Base-by-base conservation (phyloP, 2,329 filamentous ascomycete species). In the Xylaria digitata region DNA sequence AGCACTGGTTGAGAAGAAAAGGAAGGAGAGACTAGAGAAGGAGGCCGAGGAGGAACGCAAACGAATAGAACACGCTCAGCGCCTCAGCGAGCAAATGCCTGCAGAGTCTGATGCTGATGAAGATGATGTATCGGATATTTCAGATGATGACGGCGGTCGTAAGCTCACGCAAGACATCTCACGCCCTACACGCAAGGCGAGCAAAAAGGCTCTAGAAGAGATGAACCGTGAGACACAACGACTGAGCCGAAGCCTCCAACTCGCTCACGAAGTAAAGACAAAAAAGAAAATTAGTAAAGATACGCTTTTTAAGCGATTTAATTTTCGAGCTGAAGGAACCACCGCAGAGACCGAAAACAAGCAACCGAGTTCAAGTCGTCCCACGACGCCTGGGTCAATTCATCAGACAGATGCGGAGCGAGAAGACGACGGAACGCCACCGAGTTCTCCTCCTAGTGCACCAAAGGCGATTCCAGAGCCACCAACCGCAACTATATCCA, bases 201-300 rank as follows among this genome's bases (percentile, higher is more conserved):
- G 94, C 82, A 98, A 95, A 82, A 97, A 94, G 80, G 96, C 96
- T 0, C 78, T 97, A 48, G 93, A 97, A 76, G 95, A 98, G 72
- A 97, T 99, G 91, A 91, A 92, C 73, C 88, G 93, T 65, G 96
- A 99, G 80, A 97, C 95, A 0, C 96, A 99, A 81, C 89, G 96
- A 34, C 88, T 99, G 81, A 90, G 88, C 72, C 87, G 96, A 71
- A 96, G 92, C 76, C 92, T 97, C 87, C 95, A 98, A 78, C 86
- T 99, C 55, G 89, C 92, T 1, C 94, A 98, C 78, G 90, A 97
- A 76, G 92, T 93, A 26, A 93, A 90, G 80, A 97, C 93, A 1
- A 94, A 92, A 79, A 98, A 96, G 84, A 97, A 93, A 81, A 92
- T 97, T 70, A 89, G 90, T 6, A 96, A 94, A 72, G 88, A 89